A percentile compares a stretch with the other conserved stretches of the same genome.
Evolutionary conservation across 129 eudicot species (phyloP).

Genomic region (Deinandra increscens): DNA sequence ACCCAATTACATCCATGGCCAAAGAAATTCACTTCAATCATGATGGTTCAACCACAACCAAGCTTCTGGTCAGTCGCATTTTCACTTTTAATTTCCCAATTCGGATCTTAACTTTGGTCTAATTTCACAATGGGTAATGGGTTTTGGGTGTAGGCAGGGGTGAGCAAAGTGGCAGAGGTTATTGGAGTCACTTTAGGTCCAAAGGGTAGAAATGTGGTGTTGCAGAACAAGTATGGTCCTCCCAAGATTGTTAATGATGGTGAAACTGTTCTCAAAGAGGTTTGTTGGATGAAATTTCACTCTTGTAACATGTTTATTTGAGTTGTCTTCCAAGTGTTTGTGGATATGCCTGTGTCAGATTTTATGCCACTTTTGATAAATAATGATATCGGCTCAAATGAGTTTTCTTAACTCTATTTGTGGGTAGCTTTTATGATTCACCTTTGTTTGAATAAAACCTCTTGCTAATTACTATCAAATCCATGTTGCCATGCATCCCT

Average conservation of each 20-base stretch:
- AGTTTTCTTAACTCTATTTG: neutral
- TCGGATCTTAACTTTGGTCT: neutral
- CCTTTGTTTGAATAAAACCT: neutral
- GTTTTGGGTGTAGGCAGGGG: slow-evolving; percentile 65
- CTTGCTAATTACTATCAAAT: too few relatives aligned
- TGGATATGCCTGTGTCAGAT: neutral
- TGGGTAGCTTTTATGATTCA: neutral
- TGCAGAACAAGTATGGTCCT: slow-evolving; percentile 94
- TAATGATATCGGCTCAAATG: neutral
- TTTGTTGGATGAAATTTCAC: slow-evolving; percentile 8
- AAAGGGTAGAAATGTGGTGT: slow-evolving; percentile 89
- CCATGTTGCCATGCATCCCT: too few relatives aligned
- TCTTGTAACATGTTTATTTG: neutral
- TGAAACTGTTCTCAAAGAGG: slow-evolving; percentile 95
- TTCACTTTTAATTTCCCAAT: neutral
- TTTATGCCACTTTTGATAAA: neutral
- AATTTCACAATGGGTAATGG: neutral
- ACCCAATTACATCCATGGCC: slow-evolving; percentile 55
- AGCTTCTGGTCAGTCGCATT: slow-evolving; percentile 55
- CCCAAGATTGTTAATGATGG: slow-evolving; percentile 97
- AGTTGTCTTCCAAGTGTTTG: slow-evolving; percentile 27
- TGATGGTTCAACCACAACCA: slow-evolving; percentile 74
- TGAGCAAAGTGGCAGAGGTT: slow-evolving; percentile 71
- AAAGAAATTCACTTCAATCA: slow-evolving; percentile 71
- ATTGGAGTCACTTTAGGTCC: slow-evolving; percentile 96